phyloP scores from a whole-genome alignment of 106 monocot species.

The Allium cepa region DNA sequence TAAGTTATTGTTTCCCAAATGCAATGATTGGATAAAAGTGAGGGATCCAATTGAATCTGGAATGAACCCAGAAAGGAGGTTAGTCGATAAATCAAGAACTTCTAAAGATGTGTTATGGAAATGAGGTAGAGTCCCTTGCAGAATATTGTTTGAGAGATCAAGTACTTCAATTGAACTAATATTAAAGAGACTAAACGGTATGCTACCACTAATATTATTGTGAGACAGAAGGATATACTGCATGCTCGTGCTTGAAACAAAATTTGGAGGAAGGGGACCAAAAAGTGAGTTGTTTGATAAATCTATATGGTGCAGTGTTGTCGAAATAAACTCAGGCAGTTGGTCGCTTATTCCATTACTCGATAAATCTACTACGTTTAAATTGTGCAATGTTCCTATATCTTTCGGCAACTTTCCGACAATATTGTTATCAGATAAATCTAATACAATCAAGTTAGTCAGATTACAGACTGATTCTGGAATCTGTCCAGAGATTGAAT shows the following conservation, averaged over 20 bases:
- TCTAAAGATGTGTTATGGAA: neutral
- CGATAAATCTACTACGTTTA: neutral
- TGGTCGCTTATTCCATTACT: neutral
- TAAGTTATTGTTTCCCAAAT: conserved; percentile 8
- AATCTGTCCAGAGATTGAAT: neutral
- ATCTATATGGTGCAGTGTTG: neutral
- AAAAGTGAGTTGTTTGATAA: conserved; percentile 1
- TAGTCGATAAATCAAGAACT: conserved; percentile 5
- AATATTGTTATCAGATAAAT: conserved; percentile 3
- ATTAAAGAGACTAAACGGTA: neutral
- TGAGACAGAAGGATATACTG: neutral
- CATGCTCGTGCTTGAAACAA: neutral
- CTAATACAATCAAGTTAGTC: neutral
- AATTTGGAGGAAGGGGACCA: neutral
- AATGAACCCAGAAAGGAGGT: conserved; percentile 4
- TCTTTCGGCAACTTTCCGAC: neutral
- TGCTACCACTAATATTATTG: neutral
- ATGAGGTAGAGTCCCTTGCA: neutral
- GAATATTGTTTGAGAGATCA: conserved; percentile 6
- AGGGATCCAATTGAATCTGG: neutral
- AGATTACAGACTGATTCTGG: neutral
- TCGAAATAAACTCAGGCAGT: neutral
- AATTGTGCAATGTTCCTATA: neutral
- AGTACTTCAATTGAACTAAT: neutral
- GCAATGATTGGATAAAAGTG: neutral